Conservation (phyloP, 2,329 filamentous ascomycete species). For the Cyphellophora attinorum region DNA sequence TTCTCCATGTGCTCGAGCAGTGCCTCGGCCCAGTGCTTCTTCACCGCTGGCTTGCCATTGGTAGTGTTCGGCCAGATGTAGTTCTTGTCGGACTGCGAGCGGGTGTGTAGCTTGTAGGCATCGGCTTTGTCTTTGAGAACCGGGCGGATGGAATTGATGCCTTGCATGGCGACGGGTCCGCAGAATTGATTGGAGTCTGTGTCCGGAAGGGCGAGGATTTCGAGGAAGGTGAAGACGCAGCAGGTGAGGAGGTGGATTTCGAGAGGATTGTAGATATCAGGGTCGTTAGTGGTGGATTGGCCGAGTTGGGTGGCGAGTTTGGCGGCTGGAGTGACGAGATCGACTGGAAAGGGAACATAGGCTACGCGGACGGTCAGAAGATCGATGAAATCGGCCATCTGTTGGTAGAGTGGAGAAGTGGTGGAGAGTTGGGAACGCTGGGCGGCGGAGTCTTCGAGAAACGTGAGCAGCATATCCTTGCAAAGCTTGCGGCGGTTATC, state of each 20-base stretch:
- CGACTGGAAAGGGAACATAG: not conserved
- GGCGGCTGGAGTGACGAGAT: not conserved
- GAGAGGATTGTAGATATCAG: not conserved
- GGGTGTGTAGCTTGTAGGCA: not conserved
- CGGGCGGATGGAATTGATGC: not conserved
- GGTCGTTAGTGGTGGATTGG: too few species aligned
- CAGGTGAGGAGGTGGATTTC: not conserved
- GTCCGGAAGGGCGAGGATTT: not conserved
- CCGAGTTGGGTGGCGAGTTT: not conserved
- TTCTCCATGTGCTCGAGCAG: not conserved
- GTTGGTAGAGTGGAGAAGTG: not conserved
- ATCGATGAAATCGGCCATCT: not conserved
- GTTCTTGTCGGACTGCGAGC: not conserved
- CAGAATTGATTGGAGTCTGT: not conserved
- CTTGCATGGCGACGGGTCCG: not conserved
- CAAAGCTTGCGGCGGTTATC: too few species aligned
- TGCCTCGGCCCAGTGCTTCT: conserved; percentile 1
- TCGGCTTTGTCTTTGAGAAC: not conserved
- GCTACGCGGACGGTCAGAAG: not conserved
- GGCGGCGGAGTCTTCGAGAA: too few species aligned
- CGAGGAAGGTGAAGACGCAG: conserved; percentile 1
- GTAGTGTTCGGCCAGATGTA: not conserved
- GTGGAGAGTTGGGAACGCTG: too few species aligned
- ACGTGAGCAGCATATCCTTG: too few species aligned
- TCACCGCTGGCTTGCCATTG: not conserved